Percentiles rank a stretch among this genome's conserved stretches.
phyloP scores from a whole-genome alignment of 176 grass and related monocot genomes.

The Carex pumila region DNA sequence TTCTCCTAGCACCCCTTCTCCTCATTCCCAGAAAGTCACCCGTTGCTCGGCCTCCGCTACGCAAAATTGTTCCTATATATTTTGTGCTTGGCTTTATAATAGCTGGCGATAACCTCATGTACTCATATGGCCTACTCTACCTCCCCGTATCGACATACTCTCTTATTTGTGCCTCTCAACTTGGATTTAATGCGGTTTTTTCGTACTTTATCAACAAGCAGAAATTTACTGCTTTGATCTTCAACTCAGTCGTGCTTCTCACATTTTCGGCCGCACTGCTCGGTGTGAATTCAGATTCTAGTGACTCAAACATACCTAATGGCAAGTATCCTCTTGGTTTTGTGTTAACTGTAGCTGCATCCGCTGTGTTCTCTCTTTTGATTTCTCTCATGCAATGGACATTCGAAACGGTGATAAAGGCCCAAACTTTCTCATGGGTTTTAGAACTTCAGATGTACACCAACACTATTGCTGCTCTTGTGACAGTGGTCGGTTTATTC shows the following conservation, averaged over 20 bases:
- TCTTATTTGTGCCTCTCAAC: conserved; percentile 58
- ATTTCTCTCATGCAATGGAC: conserved; percentile 63
- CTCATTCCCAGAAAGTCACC: conserved; percentile 25
- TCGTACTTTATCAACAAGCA: conserved; percentile 65
- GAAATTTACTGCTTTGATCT: conserved; percentile 61
- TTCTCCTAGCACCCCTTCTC: conserved; percentile 32
- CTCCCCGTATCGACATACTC: conserved; percentile 87
- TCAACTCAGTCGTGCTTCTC: conserved; percentile 70
- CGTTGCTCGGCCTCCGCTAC: not conserved
- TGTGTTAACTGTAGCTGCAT: conserved; percentile 48
- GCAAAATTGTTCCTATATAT: conserved; percentile 40
- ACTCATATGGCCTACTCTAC: conserved; percentile 69
- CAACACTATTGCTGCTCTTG: conserved; percentile 27
- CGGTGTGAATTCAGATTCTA: conserved; percentile 36
- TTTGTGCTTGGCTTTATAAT: conserved; percentile 30
- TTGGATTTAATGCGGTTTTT: conserved; percentile 74
- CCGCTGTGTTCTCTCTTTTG: conserved; percentile 41
- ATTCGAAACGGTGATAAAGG: conserved; percentile 50
- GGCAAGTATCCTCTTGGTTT: conserved; percentile 55
- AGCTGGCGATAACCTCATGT: conserved; percentile 73
- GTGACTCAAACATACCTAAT: conserved; percentile 28
- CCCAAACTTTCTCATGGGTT: conserved; percentile 26
- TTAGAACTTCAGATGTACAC: conserved; percentile 57
- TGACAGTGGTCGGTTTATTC: conserved; percentile 47
- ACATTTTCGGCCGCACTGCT: conserved; percentile 63